A percentile compares a stretch with the other conserved stretches of the same genome.
Evolutionary conservation across 495 filamentous ascomycete genomes (phyloP).

Genomic region (Pseudevernia furfuracea): DNA sequence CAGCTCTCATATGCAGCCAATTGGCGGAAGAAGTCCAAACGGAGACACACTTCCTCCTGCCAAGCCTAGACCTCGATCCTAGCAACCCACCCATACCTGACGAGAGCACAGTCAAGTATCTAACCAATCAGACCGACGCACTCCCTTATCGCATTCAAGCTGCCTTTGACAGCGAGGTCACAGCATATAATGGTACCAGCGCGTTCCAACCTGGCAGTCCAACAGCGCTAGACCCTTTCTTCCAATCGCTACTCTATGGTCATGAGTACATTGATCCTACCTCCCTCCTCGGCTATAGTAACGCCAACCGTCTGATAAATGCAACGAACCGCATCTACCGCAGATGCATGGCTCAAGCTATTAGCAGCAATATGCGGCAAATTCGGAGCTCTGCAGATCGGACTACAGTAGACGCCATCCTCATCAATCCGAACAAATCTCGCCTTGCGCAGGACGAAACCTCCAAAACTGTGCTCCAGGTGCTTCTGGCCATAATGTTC

Average conservation of each 20-base stretch:
- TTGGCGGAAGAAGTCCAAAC: not conserved
- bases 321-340: not conserved
- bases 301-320: not conserved
- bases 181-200: not conserved
- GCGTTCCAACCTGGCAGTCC: not conserved
- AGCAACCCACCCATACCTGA: not conserved
- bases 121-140: not conserved
- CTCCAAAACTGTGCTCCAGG: not conserved
- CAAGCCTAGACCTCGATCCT: not conserved
- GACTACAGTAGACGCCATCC: not conserved
- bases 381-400: not conserved
- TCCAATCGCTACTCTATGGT: not conserved
- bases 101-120: not conserved
- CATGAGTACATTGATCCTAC: not conserved
- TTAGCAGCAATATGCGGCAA: not conserved
- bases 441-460: not conserved
- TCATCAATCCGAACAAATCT: not conserved
- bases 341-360: not conserved
- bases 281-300: not conserved
- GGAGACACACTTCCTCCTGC: conserved; percentile 1
- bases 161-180: not conserved
- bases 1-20: not conserved
- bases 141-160: not conserved
- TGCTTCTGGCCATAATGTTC: not conserved
- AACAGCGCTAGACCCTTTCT: not conserved